Percentiles rank a stretch among this genome's conserved stretches.
Evolutionary conservation across 148 eudicot genomes (phyloP).

Genomic region (Amaranthus cruentus): DNA sequence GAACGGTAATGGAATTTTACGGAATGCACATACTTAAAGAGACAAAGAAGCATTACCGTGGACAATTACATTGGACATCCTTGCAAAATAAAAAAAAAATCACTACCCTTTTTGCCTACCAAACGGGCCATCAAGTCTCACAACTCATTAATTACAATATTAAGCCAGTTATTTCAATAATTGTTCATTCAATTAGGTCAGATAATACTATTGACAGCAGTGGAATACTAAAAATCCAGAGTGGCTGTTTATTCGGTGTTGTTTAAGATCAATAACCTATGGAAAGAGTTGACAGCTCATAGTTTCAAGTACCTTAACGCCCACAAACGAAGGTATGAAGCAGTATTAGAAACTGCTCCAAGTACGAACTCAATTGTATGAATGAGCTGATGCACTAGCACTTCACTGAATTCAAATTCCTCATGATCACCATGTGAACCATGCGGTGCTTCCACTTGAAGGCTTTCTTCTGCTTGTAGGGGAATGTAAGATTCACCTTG

Average conservation of each 20-base stretch:
- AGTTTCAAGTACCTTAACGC: constrained; percentile 66
- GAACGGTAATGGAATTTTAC: too few relatives aligned
- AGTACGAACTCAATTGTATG: constrained; percentile 97
- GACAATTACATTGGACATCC: too few relatives aligned
- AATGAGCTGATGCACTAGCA: constrained; percentile 90
- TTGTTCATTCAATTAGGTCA: neutral
- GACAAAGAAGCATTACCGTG: too few relatives aligned
- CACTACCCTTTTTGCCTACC: too few relatives aligned
- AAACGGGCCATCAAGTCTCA: too few relatives aligned
- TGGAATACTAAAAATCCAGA: neutral
- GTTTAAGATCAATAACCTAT: neutral
- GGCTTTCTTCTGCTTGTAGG: constrained; percentile 57
- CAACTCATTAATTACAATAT: neutral
- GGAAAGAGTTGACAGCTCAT: neutral
- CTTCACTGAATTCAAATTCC: constrained; percentile 95
- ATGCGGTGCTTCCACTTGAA: constrained; percentile 51
- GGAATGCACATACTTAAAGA: too few relatives aligned
- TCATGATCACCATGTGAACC: constrained; percentile 75
- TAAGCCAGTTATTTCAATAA: neutral
- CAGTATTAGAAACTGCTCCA: constrained; percentile 97
- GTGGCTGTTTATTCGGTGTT: neutral
- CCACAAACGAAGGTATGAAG: constrained; percentile 97
- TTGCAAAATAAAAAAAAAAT: too few relatives aligned
- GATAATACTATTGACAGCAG: neutral
- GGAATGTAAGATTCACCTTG: constrained; percentile 68